Conservation (phyloP, 2,329 filamentous ascomycete species). For the Clarireedia hainanense region DNA sequence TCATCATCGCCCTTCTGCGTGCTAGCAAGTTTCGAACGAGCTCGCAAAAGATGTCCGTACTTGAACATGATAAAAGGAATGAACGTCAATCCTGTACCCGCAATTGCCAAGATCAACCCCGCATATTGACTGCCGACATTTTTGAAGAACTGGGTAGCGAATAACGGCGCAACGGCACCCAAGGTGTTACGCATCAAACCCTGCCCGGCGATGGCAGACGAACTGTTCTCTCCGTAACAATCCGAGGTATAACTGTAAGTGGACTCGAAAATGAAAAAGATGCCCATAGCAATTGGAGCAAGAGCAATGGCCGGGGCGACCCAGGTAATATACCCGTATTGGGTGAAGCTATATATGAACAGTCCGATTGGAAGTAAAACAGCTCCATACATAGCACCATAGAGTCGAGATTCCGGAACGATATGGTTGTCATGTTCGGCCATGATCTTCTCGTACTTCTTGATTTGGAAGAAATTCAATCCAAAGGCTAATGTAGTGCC, state of each 20-base stretch:
- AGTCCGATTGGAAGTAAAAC: constrained; percentile 68
- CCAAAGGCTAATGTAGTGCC: constrained; percentile 28
- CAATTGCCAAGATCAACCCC: constrained; percentile 4
- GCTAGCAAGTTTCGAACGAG: constrained; percentile 44
- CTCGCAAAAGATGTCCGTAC: constrained; percentile 9
- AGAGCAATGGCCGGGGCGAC: constrained; percentile 5
- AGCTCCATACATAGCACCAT: constrained; percentile 69
- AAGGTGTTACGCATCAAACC: constrained; percentile 9
- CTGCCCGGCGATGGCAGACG: constrained; percentile 6
- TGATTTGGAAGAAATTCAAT: constrained; percentile 5
- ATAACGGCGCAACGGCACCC: constrained; percentile 6
- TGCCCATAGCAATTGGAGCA: constrained; percentile 4
- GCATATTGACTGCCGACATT: constrained; percentile 10
- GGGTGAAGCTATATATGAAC: constrained; percentile 56
- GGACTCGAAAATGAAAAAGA: constrained; percentile 9
- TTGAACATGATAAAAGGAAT: constrained; percentile 10
- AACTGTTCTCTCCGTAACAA: constrained; percentile 9
- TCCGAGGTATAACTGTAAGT: constrained; percentile 7
- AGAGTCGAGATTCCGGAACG: constrained; percentile 65
- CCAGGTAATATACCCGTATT: constrained; percentile 8
- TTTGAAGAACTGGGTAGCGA: constrained; percentile 8
- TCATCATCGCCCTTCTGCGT: not conserved
- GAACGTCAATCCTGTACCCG: not conserved
- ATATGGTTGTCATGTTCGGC: not conserved
- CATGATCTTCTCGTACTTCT: not conserved